A percentile compares a stretch with the other conserved stretches of the same genome.
phyloP scores from a whole-genome alignment of 179 eudicot genomes.

The Carnegiea gigantea region DNA sequence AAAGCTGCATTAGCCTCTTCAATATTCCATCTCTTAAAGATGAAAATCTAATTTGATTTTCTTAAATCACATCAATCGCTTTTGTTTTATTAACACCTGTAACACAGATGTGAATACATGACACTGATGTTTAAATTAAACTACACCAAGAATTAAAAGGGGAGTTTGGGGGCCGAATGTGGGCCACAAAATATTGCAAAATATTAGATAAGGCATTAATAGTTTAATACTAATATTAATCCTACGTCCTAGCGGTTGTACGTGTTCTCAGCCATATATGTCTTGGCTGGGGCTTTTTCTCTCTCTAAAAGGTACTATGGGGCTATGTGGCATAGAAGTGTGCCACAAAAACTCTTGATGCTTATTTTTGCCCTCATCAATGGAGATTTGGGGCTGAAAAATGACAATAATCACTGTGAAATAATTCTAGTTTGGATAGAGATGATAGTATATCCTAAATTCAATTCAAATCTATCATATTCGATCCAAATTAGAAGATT shows the following conservation, averaged over 20 bases:
- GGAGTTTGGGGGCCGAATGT: neutral
- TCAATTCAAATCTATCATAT: too few relatives aligned
- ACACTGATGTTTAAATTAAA: neutral
- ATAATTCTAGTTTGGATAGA: too few relatives aligned
- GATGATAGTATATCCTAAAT: too few relatives aligned
- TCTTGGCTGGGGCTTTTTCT: neutral
- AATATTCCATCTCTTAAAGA: neutral
- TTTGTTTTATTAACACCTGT: neutral
- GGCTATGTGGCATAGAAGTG: neutral
- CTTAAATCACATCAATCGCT: neutral
- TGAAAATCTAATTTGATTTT: slow-evolving; percentile 2
- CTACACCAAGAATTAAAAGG: slow-evolving; percentile 1
- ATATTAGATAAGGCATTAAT: neutral
- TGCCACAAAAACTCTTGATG: neutral
- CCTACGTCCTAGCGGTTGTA: neutral
- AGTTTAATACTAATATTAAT: neutral
- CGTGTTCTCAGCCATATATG: neutral
- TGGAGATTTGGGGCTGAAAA: neutral
- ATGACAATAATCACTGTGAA: neutral
- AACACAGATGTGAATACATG: neutral
- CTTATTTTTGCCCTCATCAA: neutral
- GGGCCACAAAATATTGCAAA: slow-evolving; percentile 11
- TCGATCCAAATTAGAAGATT: too few relatives aligned
- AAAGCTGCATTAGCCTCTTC: neutral
- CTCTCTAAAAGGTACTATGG: neutral